Conservation (phyloP, 2,329 filamentous ascomycete species). For the Nemania abortiva region DNA sequence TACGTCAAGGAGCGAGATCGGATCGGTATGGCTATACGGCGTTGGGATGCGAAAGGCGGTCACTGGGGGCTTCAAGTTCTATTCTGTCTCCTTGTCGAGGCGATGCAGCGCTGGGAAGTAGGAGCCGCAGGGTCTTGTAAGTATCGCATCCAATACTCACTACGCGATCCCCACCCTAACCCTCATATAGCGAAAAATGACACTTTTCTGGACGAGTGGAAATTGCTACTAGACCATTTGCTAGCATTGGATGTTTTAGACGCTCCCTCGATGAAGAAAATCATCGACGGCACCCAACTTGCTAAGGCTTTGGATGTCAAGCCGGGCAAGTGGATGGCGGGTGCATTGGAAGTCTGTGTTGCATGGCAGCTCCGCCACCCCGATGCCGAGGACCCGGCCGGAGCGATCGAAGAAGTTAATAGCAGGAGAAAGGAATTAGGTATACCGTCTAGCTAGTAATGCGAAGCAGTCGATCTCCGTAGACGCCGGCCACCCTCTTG, state of each 20-base stretch:
- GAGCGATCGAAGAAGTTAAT: conserved; percentile 71
- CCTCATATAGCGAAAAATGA: conserved; percentile 40
- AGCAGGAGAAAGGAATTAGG: conserved; percentile 65
- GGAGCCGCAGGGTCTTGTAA: conserved; percentile 57
- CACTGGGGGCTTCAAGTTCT: conserved; percentile 80
- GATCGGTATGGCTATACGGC: conserved; percentile 79
- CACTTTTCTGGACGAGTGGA: conserved; percentile 64
- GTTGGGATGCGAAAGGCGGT: conserved; percentile 72
- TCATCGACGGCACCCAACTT: conserved; percentile 82
- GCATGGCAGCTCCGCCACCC: conserved; percentile 92
- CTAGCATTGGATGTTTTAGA: conserved; percentile 67
- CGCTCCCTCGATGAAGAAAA: conserved; percentile 67
- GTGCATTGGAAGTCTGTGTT: conserved; percentile 82
- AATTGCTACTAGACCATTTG: conserved; percentile 67
- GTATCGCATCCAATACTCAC: conserved; percentile 39
- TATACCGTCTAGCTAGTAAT: conserved; percentile 49
- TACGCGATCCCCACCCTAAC: conserved; percentile 29
- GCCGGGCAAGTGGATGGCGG: conserved; percentile 86
- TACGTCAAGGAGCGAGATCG: conserved; percentile 68
- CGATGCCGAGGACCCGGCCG: conserved; percentile 67
- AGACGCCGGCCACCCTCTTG: not conserved
- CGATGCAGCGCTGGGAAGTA: conserved; percentile 57
- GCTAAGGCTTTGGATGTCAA: conserved; percentile 75
- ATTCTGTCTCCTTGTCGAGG: conserved; percentile 75
- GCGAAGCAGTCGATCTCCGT: not conserved